Base-by-base conservation (phyloP, 345 rosid species). In the Gossypium turneri region DNA sequence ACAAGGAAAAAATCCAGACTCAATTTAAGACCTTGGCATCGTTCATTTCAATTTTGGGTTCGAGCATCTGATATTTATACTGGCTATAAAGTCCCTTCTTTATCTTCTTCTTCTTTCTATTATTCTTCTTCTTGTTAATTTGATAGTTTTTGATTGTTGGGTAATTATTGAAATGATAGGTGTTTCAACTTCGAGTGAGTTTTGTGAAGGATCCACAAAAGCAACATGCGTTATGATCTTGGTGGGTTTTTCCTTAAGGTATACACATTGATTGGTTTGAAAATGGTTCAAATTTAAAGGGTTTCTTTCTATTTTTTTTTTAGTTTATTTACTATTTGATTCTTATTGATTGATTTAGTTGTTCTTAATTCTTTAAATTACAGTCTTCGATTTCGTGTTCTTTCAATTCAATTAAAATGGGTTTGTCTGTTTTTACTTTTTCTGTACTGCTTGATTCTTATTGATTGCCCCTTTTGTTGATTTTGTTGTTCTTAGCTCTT, bases 211-310 rank as follows among this genome's bases (percentile, higher is more conserved):
- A 91, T 84, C 85, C 70, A 70, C 79, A 81, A 56, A 88, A 86
- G 82, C 96, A 87, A 75, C 93, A 83, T 91, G 98, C 93, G 99
- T 75, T 76, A 80, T 83, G 90, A 93, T 80, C 94, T 95, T 67
- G 98, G 99, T 67, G 99, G 98, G 2, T 95, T 93, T 81, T 93
- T 91, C 78, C 97, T 95, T 69, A 93, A 93, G 96, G 97, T 94
- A 71, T 6, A 53, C 11, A 5, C 29, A 10, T 67, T 12, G 20
- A 19, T 72, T 12, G 68, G 10, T 12, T 51, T 12, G 43, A 57
- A 71, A 68, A 59, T 59, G 61, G 17, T 27, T 9, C 12, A 41
- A 27, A 63, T 67, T 34, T 34, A 34, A 34, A 34, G 41, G 1
- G 41, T 34, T 34, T 34, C 41, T 34, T 34, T 27, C 13, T 27